Percentiles rank a stretch among this genome's conserved stretches.
phyloP scores from a whole-genome alignment of 2,329 filamentous ascomycete species.

The Aspergillus puulaauensis region DNA sequence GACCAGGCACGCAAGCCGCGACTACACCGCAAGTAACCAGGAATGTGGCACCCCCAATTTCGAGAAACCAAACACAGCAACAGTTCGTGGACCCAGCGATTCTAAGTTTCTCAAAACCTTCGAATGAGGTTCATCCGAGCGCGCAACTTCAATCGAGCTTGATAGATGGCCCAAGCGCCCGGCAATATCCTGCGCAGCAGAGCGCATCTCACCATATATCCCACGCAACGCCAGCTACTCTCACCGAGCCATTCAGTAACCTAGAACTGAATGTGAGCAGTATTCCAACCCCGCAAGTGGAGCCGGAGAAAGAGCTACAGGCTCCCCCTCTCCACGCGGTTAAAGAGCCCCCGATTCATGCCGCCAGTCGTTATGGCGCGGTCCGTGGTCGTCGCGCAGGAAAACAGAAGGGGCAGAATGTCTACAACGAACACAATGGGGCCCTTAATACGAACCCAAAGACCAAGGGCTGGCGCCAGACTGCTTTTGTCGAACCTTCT shows the following conservation, averaged over 20 bases:
- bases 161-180: constrained; percentile 28
- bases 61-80: constrained; percentile 36
- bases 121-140: constrained; percentile 11
- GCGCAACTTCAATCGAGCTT: constrained; percentile 20
- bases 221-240: constrained; percentile 31
- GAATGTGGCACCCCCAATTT: constrained; percentile 10
- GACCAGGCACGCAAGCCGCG: constrained; percentile 17
- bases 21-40: constrained; percentile 18
- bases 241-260: constrained; percentile 48
- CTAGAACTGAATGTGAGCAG: constrained; percentile 34
- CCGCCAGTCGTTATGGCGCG: constrained; percentile 25
- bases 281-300: constrained; percentile 13
- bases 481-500: constrained; percentile 61
- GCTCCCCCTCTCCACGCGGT: constrained; percentile 18
- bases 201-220: constrained; percentile 21
- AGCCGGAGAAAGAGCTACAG: constrained; percentile 19
- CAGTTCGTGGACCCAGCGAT: constrained; percentile 81
- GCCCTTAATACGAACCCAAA: constrained; percentile 40
- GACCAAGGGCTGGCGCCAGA: constrained; percentile 67
- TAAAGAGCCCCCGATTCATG: constrained; percentile 22
- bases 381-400: constrained; percentile 48
- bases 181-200: constrained; percentile 14
- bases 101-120: constrained; percentile 59
- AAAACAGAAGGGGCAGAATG: constrained; percentile 42
- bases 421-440: constrained; percentile 33